phyloP scores from a whole-genome alignment of 139 green algal species.

The Astrephomene gubernaculifera region DNA sequence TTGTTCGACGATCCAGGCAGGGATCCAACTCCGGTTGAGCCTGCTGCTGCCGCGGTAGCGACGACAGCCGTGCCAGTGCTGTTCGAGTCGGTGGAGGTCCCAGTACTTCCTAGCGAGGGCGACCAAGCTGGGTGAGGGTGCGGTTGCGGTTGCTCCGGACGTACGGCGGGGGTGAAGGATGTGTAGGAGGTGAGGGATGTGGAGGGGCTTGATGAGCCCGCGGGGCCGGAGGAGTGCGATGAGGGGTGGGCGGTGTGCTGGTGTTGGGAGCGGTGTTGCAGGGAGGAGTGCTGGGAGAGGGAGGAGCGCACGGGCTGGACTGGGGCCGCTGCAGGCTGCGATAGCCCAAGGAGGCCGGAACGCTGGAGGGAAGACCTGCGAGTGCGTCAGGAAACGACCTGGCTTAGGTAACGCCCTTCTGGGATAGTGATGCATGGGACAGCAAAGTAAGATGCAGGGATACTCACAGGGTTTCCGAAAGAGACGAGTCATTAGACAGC shows the following conservation, averaged over 20 bases:
- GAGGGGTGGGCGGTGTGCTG: neutral
- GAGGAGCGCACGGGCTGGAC: neutral
- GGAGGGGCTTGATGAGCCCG: neutral
- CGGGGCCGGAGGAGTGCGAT: neutral
- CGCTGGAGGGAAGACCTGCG: conserved; percentile 29
- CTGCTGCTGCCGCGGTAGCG: neutral
- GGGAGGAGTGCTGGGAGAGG: neutral
- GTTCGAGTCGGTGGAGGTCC: neutral
- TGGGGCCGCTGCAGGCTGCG: neutral
- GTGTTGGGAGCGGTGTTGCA: neutral
- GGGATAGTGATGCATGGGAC: too few species aligned
- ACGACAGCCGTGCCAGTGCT: neutral
- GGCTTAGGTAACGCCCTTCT: too few species aligned
- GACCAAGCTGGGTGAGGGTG: neutral
- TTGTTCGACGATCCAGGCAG: neutral
- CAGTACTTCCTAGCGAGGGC: neutral
- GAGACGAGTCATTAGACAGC: neutral
- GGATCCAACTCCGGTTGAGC: neutral
- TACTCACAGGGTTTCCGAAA: neutral
- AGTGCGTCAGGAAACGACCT: too few species aligned
- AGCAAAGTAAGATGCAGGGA: neutral
- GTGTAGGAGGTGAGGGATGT: conserved; percentile 6
- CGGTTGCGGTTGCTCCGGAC: neutral
- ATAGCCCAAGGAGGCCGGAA: conserved; percentile 15
- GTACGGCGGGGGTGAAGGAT: conserved; percentile 2